These are phyloP conservation scores for Colletotrichum sp. DNA, from an alignment of 2,329 filamentous ascomycete genomes.

Conservation along the genomic window DNA sequence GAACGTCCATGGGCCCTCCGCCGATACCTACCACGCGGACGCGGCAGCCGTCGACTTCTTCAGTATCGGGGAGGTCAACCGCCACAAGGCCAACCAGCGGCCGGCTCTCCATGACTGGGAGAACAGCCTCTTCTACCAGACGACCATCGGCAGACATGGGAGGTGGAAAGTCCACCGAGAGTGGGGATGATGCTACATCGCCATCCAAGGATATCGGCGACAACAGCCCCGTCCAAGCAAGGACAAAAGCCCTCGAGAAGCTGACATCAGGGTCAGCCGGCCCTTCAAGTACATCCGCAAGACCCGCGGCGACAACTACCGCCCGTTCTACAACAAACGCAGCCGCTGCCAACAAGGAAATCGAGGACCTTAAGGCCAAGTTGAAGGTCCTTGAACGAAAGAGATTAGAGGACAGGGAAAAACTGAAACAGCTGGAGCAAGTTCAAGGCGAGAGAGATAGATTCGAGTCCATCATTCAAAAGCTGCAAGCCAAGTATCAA, in stretches of 20 bases:
- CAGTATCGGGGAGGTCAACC: conserved; percentile 32
- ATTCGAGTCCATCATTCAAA: conserved; percentile 86
- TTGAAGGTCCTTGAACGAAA: conserved; percentile 88
- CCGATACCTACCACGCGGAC: conserved; percentile 50
- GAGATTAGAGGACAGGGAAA: conserved; percentile 82
- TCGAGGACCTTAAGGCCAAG: conserved; percentile 89
- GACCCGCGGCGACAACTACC: conserved; percentile 30
- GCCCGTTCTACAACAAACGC: conserved; percentile 43
- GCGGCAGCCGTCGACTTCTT: conserved; percentile 50
- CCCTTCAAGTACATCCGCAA: conserved; percentile 32
- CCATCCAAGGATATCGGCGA: conserved; percentile 58
- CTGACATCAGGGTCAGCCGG: conserved; percentile 44
- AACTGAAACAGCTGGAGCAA: conserved; percentile 78
- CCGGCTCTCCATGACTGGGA: conserved; percentile 43
- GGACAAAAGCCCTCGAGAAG: conserved; percentile 57
- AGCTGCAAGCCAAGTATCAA: conserved; percentile 87
- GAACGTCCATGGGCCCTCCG: conserved; percentile 74
- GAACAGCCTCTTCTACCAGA: conserved; percentile 41
- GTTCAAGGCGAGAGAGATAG: conserved; percentile 78
- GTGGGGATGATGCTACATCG: conserved; percentile 44
- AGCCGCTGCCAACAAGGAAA: conserved; percentile 65
- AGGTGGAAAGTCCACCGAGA: conserved; percentile 43
- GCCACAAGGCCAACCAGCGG: conserved; percentile 43
- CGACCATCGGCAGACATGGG: conserved; percentile 53
- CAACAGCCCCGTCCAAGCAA: conserved; percentile 56